Conservation (phyloP, 495 filamentous ascomycete genomes). For the Penicillium ucsense region DNA sequence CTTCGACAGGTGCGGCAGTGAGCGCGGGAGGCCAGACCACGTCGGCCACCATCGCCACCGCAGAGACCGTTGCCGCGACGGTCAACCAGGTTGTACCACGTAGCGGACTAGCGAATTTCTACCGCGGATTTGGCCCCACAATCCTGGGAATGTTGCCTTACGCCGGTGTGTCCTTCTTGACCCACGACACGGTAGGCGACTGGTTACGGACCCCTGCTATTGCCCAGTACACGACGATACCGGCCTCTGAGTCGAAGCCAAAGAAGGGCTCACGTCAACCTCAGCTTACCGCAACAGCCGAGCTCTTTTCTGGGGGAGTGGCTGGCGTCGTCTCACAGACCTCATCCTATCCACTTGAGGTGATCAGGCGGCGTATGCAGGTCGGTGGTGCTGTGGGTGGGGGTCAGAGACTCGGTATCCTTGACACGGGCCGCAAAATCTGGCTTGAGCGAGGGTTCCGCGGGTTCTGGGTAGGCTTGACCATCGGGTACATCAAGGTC, state of each 20-base stretch:
- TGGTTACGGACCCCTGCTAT: conserved; percentile 57
- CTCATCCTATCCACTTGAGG: conserved; percentile 83
- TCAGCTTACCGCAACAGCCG: conserved; percentile 59
- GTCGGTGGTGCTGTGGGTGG: conserved; percentile 91
- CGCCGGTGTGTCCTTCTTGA: conserved; percentile 93
- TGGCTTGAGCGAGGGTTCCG: conserved; percentile 62
- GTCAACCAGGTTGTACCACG: conserved; percentile 42
- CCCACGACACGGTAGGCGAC: conserved; percentile 81
- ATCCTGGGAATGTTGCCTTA: conserved; percentile 92
- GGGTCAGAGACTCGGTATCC: conserved; percentile 64
- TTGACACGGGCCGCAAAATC: conserved; percentile 67
- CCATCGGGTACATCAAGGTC: conserved; percentile 91
- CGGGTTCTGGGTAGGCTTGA: conserved; percentile 88
- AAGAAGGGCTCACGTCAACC: conserved; percentile 21
- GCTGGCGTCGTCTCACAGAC: conserved; percentile 87
- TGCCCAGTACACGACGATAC: conserved; percentile 57
- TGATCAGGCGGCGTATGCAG: conserved; percentile 88
- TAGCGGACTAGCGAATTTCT: conserved; percentile 78
- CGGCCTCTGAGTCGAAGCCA: conserved; percentile 23
- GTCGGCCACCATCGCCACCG: conserved; percentile 22
- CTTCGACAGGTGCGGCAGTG: conserved; percentile 14
- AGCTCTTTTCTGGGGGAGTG: conserved; percentile 72
- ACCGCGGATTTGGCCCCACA: conserved; percentile 85
- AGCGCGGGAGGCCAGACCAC: conserved; percentile 14
- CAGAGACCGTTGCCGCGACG: conserved; percentile 25